Conservation (phyloP, 352 stramenopile genomes). For the Pythium brachiatum region DNA sequence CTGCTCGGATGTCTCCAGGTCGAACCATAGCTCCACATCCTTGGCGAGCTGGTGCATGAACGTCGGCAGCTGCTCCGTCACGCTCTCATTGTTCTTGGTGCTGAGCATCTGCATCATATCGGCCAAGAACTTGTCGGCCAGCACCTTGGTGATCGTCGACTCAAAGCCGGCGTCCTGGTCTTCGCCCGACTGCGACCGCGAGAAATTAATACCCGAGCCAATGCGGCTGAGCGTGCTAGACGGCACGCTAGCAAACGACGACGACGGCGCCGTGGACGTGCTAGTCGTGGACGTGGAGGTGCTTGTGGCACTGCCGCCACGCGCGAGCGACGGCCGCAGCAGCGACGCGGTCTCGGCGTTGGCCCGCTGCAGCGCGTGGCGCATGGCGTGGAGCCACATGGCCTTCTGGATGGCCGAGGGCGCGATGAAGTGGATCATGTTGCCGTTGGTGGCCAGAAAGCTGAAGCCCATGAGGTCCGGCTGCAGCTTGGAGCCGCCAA, state of each 20-base stretch:
- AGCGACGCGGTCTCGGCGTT: conserved; percentile 39
- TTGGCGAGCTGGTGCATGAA: conserved; percentile 85
- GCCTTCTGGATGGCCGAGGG: conserved; percentile 71
- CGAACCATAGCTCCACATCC: conserved; percentile 81
- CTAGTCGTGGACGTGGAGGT: neutral
- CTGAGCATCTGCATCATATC: conserved; percentile 61
- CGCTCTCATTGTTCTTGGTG: conserved; percentile 32
- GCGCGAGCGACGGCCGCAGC: conserved; percentile 23
- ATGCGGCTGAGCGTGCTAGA: conserved; percentile 44
- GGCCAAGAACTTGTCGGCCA: conserved; percentile 68
- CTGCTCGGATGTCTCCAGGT: conserved; percentile 74
- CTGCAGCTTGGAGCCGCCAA: conserved; percentile 77
- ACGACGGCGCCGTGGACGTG: neutral
- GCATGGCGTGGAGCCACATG: conserved; percentile 85
- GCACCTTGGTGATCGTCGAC: conserved; percentile 60
- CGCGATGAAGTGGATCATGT: conserved; percentile 83
- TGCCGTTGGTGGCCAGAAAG: conserved; percentile 80
- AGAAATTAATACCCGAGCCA: neutral
- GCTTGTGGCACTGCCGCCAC: neutral
- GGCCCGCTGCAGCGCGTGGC: conserved; percentile 52
- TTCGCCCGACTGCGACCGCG: conserved; percentile 11
- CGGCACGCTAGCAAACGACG: neutral
- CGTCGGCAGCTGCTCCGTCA: conserved; percentile 55
- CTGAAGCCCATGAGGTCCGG: conserved; percentile 78
- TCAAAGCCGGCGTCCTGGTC: conserved; percentile 26